Percentiles rank a stretch among this genome's conserved stretches.
These are phyloP conservation scores for Garcia nutans DNA, from an alignment of 345 rosid species.

Conservation along the genomic window DNA sequence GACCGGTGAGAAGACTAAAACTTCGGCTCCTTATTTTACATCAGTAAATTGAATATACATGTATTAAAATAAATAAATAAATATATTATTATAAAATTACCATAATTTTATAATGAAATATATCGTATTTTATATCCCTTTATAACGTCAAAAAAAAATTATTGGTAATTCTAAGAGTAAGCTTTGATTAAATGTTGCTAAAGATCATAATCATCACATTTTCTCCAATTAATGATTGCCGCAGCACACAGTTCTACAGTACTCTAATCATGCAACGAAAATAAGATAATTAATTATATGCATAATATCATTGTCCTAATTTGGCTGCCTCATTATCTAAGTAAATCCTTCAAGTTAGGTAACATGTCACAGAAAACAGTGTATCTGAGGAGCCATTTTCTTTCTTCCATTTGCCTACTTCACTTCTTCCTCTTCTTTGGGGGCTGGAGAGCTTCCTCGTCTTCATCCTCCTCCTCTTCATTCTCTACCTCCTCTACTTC, in stretches of 20 bases:
- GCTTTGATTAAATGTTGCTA: constrained; percentile 13
- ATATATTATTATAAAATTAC: no score
- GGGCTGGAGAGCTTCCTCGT: constrained; percentile 81
- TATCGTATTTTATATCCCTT: no score
- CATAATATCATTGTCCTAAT: constrained; percentile 27
- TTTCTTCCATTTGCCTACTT: constrained; percentile 20
- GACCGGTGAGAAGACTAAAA: no score
- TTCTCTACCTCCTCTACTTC: constrained; percentile 41
- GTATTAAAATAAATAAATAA: no score
- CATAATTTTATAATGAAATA: no score
- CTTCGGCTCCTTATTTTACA: no score
- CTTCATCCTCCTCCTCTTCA: constrained; percentile 66
- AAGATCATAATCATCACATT: constrained; percentile 17
- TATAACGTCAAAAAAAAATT: no score
- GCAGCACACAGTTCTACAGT: constrained; percentile 30
- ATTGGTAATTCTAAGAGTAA: neutral
- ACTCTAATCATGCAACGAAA: constrained; percentile 31
- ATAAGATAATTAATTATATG: constrained; percentile 20
- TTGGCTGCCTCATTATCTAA: constrained; percentile 17
- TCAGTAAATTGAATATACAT: no score
- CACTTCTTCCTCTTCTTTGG: constrained; percentile 97
- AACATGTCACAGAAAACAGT: constrained; percentile 26
- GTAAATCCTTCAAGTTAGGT: constrained; percentile 26
- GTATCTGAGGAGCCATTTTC: constrained; percentile 20
- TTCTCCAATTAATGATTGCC: constrained; percentile 23